These are phyloP conservation scores for Trichoderma atroviride DNA, from an alignment of 2,329 filamentous ascomycete species.

Conservation along the genomic window DNA sequence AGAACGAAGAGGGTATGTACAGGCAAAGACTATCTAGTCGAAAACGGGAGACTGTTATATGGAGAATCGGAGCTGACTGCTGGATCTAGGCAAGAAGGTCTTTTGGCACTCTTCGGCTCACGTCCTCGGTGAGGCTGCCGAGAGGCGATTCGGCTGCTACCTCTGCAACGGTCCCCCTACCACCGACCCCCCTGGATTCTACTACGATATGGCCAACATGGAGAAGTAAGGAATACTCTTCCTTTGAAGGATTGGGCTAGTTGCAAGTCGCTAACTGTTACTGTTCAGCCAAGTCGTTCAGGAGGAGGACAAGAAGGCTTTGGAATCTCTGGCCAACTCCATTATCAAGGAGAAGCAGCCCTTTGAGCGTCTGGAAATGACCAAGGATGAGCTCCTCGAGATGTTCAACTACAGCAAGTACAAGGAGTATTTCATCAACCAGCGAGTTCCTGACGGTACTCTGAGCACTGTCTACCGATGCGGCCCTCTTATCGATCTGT, in stretches of 20 bases:
- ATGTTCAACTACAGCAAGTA: conserved; percentile 98
- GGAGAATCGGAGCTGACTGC: conserved; percentile 1
- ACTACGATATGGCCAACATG: conserved; percentile 86
- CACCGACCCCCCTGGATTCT: conserved; percentile 76
- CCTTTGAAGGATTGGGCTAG: neutral
- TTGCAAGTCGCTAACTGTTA: conserved; percentile 30
- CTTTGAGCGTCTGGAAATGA: conserved; percentile 85
- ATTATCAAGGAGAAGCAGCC: conserved; percentile 97
- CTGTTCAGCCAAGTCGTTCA: conserved; percentile 68
- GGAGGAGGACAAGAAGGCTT: conserved; percentile 79
- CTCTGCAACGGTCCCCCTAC: conserved; percentile 93
- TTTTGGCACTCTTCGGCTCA: conserved; percentile 99
- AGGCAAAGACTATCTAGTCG: neutral
- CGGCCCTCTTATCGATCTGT: conserved; percentile 92
- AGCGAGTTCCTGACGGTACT: conserved; percentile 73
- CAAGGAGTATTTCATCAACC: conserved; percentile 92
- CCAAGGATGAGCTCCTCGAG: conserved; percentile 87
- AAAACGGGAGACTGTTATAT: neutral
- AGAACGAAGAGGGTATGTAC: conserved; percentile 47
- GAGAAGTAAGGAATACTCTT: conserved; percentile 37
- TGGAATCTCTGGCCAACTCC: conserved; percentile 77
- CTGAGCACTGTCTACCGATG: conserved; percentile 93
- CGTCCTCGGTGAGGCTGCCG: conserved; percentile 91
- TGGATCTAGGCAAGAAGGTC: conserved; percentile 72
- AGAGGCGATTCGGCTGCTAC: conserved; percentile 86